These are phyloP conservation scores for Talaromyces pinophilus DNA, from an alignment of 2,329 filamentous ascomycete genomes.

Conservation along the genomic window DNA sequence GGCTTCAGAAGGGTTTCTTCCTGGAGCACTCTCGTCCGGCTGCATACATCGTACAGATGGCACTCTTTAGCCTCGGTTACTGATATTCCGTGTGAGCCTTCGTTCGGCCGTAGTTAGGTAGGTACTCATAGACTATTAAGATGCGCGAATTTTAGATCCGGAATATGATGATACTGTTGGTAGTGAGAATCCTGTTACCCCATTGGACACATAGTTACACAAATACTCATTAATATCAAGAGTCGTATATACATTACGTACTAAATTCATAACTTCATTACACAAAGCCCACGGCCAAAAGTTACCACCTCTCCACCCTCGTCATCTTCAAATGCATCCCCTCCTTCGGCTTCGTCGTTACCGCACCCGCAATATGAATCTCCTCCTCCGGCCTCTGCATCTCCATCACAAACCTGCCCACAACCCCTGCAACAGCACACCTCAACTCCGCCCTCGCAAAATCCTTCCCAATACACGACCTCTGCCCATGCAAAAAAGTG, in stretches of 20 bases:
- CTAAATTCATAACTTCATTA: background rate
- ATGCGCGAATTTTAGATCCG: background rate
- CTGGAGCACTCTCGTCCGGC: background rate
- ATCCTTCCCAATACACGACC: conserved; percentile 44
- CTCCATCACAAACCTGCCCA: conserved; percentile 38
- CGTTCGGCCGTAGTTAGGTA: background rate
- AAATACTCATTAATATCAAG: background rate
- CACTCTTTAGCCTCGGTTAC: background rate
- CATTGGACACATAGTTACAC: background rate
- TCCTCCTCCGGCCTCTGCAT: conserved; percentile 42
- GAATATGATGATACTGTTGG: background rate
- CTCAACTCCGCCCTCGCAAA: conserved; percentile 47
- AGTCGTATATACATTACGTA: conserved; percentile 1
- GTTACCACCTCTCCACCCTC: conserved; percentile 36
- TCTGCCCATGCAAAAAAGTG: conserved; percentile 43
- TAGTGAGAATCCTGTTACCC: background rate
- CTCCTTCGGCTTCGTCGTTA: conserved; percentile 44
- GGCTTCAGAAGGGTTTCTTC: background rate
- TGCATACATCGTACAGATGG: background rate
- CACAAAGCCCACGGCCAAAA: background rate
- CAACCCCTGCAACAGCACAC: conserved; percentile 43
- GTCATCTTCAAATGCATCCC: conserved; percentile 42
- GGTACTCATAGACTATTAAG: background rate
- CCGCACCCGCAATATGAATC: conserved; percentile 39
- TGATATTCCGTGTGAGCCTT: background rate